phyloP scores from a whole-genome alignment of 352 stramenopile species.

The Globisporangium irregulare region DNA sequence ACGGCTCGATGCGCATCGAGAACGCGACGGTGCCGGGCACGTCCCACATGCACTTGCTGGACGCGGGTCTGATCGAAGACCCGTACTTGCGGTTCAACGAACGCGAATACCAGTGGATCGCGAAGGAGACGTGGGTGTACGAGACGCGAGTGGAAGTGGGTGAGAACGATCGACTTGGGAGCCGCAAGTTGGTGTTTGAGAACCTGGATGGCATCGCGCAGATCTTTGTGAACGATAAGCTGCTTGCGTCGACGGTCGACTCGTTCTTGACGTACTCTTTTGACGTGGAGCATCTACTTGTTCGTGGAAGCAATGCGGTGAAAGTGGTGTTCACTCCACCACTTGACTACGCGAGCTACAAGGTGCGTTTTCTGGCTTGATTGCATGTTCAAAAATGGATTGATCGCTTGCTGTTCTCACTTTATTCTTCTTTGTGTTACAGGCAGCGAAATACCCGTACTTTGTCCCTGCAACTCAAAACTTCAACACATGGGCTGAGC shows the following conservation, averaged over 20 bases:
- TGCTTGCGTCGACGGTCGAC: constrained; percentile 47
- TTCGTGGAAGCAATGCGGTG: constrained; percentile 40
- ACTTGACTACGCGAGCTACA: constrained; percentile 44
- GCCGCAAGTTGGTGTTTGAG: constrained; percentile 50
- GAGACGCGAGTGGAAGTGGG: constrained; percentile 41
- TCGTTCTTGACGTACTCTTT: constrained; percentile 68
- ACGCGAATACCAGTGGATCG: constrained; percentile 61
- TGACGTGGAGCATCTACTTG: constrained; percentile 24
- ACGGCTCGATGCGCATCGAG: constrained; percentile 52
- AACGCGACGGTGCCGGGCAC: constrained; percentile 62
- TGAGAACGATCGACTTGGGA: not conserved
- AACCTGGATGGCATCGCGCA: constrained; percentile 67
- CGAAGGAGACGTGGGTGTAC: constrained; percentile 72
- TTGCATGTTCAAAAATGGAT: not conserved
- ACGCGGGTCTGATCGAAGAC: constrained; percentile 54
- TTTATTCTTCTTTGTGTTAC: not conserved
- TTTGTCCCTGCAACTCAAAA: constrained; percentile 71
- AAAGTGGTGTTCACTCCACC: constrained; percentile 54
- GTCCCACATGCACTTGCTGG: constrained; percentile 67
- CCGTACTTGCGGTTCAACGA: constrained; percentile 79
- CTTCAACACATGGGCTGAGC: constrained; percentile 79
- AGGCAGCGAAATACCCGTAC: constrained; percentile 72
- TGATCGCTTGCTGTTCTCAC: not conserved
- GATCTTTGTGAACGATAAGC: constrained; percentile 59
- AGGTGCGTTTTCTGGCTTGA: constrained; percentile 19